Base-by-base conservation (phyloP, 2,329 filamentous ascomycete species). In the Exophiala sp. region DNA sequence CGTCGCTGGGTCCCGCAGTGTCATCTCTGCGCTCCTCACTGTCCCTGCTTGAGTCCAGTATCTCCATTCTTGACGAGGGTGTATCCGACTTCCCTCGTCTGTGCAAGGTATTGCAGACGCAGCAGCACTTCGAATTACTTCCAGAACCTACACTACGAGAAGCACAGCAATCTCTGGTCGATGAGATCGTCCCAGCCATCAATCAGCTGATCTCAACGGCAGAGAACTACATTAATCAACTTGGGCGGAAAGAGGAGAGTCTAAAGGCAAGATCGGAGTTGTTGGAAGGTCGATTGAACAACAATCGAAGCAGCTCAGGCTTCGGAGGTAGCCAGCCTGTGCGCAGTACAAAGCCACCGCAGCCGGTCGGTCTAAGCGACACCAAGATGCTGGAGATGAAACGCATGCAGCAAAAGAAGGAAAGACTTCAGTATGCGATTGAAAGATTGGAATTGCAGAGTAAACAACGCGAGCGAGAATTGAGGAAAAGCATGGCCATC, bases 91-190 rank as follows among this genome's bases (percentile, higher is more conserved):
- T 85, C 62, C 82, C 82, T 47, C 78, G 83, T 40, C 69, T 86
- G 14, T 74, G 74, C 55, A 84, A 83, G 68, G 82, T 86, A 50
- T 74, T 86, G 1, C 81, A 84, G 63, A 83, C 82, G 5, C 84
- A 81, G 52, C 64, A 95, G 86, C 91, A 96, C 74, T 96, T 95
- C 72, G 91, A 96, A 70, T 84, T 96, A 39, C 88, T 96, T 63
- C 89, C 91, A 12, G 89, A 95, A 68, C 83, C 87, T 10, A 88
- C 88, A 47, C 83, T 96, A 41, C 85, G 86, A 57, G 81, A 86
- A 59, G 91, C 91, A 32, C 91, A 96, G 71, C 79, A 88, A 62
- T 86, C 89, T 3, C 83, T 96, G 14, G 86, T 91, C 64, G 88
- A 89, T 65, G 91, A 95, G 68, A 94, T 96, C 63, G 86, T 87